Conservation (phyloP, 2,329 filamentous ascomycete genomes). For the Colletotrichum sp. region DNA sequence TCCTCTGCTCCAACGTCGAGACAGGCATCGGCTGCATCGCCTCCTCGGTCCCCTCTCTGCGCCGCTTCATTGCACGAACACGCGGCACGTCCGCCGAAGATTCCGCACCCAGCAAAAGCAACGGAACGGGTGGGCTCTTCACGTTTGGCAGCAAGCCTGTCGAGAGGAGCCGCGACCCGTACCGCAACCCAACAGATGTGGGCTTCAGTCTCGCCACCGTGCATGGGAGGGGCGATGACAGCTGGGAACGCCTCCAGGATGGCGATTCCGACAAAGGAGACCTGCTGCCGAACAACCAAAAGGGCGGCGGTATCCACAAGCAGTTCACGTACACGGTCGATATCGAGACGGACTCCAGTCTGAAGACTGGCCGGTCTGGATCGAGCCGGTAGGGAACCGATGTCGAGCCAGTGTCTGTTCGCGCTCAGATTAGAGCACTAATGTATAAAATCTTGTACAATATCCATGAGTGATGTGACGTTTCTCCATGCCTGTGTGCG, state of each 20-base stretch:
- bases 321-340: constrained; percentile 18
- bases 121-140: constrained; percentile 2
- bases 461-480: background rate
- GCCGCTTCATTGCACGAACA: constrained; percentile 16
- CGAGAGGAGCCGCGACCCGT: constrained; percentile 8
- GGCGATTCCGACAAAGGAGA: constrained; percentile 20
- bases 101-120: background rate
- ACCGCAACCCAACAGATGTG: constrained; percentile 17
- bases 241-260: constrained; percentile 20
- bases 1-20: constrained; percentile 26
- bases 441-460: constrained; percentile 14
- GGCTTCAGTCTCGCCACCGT: constrained; percentile 17
- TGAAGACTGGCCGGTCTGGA: background rate
- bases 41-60: constrained; percentile 22
- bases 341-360: background rate
- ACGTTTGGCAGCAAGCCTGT: constrained; percentile 19
- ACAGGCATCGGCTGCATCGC: constrained; percentile 25
- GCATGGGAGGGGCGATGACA: constrained; percentile 14
- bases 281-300: background rate
- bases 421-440: background rate
- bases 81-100: constrained; percentile 10
- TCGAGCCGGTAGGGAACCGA: background rate
- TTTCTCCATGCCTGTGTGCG: background rate
- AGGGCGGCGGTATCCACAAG: constrained; percentile 14
- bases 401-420: background rate